A percentile compares a stretch with the other conserved stretches of the same genome.
These are phyloP conservation scores for Lactarius sp. DNA, from an alignment of 768 basidiomycete genomes.

Conservation along the genomic window DNA sequence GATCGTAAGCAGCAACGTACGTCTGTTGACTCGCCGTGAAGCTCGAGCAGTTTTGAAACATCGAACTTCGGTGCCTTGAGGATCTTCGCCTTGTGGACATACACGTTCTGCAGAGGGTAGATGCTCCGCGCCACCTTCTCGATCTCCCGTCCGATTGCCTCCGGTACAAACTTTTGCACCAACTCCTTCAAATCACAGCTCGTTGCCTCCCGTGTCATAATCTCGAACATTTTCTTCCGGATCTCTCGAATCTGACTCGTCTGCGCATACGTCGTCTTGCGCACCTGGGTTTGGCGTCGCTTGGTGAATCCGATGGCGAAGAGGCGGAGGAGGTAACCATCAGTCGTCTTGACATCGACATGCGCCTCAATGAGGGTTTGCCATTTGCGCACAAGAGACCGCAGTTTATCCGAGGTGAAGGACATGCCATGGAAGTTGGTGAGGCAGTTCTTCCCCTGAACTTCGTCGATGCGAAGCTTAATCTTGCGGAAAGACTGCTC, in stretches of 20 bases:
- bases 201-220: constrained; percentile 92
- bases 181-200: constrained; percentile 97
- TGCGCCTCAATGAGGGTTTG: constrained; percentile 98
- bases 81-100: constrained; percentile 99
- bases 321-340: constrained; percentile 98
- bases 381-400: constrained; percentile 99
- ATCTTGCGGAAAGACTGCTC: constrained; percentile 99
- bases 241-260: constrained; percentile 94
- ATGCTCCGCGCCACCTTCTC: constrained; percentile 96
- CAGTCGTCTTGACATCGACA: constrained; percentile 98
- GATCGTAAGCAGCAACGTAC: constrained; percentile 45
- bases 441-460: constrained; percentile 98
- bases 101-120: constrained; percentile 98
- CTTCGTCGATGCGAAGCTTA: constrained; percentile 93
- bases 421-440: constrained; percentile 99
- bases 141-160: constrained; percentile 98
- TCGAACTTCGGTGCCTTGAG: constrained; percentile 97
- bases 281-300: constrained; percentile 92
- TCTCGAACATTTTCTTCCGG: constrained; percentile 99
- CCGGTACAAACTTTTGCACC: constrained; percentile 98
- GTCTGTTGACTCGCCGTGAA: constrained; percentile 92
- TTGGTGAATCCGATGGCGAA: constrained; percentile 99
- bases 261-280: constrained; percentile 99
- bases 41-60: constrained; percentile 89
- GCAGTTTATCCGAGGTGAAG: constrained; percentile 99